Evolutionary conservation across 495 filamentous ascomycete species (phyloP), one percentile per base, ranked within the genome.

Genomic region (Lasiosphaeriaceae sp.): DNA sequence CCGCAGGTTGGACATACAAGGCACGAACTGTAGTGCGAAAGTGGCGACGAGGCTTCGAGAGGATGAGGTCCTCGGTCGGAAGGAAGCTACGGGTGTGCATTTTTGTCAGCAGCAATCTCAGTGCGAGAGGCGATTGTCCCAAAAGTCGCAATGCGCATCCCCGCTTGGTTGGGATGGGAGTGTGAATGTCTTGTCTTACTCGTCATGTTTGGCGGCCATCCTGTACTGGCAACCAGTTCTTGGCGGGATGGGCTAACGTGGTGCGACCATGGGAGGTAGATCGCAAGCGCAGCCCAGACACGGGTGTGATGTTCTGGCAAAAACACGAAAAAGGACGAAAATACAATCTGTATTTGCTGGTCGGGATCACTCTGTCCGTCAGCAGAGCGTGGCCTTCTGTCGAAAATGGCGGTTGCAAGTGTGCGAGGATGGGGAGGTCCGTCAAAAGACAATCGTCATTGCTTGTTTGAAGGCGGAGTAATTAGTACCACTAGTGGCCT

Each of bases 1-100:
- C 35, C 41, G 39, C 39, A 17, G 14, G 39, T 43, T 17, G 46
- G 20, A 83, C 86, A 67, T 67, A 90, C 88, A 83, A 82, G 63
- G 85, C 83, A 34, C 85, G 86, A 50, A 96, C 91, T 47, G 77
- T 80, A 62, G 85, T 81, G 14, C 87, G 85, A 67, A 89, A 92
- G 67, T 90, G 91, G 58, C 81, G 83, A 60, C 86, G 84, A 57
- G 87, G 87, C 20, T 79, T 79, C 45, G 81, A 74, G 44, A 86
- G 77, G 61, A 85, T 82, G 59, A 86, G 74, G 71, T 74, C 74
- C 61, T 83, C 74, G 63, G 77, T 79, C 49, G 74, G 69, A 57
- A 69, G 61, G 61, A 66, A 69, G 53, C 77, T 80, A 35, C 43
- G 23, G 19, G 19, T 16, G 17, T 35, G 16, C 23, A 11, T 12